Evolutionary conservation across 2,329 filamentous ascomycete genomes (phyloP).

Genomic region (Colletotrichum liaoningense): DNA sequence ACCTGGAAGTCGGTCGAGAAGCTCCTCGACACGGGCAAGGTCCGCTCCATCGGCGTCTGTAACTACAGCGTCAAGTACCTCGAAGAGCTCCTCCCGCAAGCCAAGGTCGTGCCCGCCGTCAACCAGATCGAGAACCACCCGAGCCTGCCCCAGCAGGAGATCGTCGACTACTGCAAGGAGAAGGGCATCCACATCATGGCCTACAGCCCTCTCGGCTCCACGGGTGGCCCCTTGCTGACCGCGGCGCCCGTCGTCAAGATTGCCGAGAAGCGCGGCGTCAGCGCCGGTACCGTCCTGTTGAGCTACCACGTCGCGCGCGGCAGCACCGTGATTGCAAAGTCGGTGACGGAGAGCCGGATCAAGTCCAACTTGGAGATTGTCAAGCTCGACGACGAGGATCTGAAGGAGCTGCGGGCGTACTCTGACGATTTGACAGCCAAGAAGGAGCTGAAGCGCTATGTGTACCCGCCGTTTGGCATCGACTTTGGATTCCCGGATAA

Average conservation of each 20-base stretch:
- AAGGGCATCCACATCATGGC: constrained; percentile 80
- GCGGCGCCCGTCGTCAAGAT: constrained; percentile 72
- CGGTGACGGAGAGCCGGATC: constrained; percentile 75
- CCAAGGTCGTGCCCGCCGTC: constrained; percentile 69
- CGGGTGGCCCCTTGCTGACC: constrained; percentile 72
- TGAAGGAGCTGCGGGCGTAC: constrained; percentile 67
- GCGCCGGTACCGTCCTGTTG: constrained; percentile 72
- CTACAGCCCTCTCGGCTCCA: constrained; percentile 75
- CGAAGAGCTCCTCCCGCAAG: constrained; percentile 62
- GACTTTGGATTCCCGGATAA: constrained; percentile 82
- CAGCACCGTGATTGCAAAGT: constrained; percentile 79
- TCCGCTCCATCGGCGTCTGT: constrained; percentile 64
- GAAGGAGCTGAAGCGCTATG: constrained; percentile 68
- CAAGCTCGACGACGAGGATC: constrained; percentile 72
- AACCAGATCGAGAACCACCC: constrained; percentile 84
- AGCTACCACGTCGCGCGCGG: constrained; percentile 79
- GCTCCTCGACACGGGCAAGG: constrained; percentile 69
- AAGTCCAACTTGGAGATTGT: constrained; percentile 76
- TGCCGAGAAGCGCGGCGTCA: constrained; percentile 71
- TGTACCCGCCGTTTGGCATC: constrained; percentile 76
- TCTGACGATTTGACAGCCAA: constrained; percentile 60
- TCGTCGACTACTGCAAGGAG: constrained; percentile 74
- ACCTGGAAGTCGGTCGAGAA: constrained; percentile 84
- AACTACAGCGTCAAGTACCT: constrained; percentile 70
- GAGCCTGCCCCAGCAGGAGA: constrained; percentile 76